phyloP scores from a whole-genome alignment of 1,284 basidiomycete species.

The Ustilago xerochloae region DNA sequence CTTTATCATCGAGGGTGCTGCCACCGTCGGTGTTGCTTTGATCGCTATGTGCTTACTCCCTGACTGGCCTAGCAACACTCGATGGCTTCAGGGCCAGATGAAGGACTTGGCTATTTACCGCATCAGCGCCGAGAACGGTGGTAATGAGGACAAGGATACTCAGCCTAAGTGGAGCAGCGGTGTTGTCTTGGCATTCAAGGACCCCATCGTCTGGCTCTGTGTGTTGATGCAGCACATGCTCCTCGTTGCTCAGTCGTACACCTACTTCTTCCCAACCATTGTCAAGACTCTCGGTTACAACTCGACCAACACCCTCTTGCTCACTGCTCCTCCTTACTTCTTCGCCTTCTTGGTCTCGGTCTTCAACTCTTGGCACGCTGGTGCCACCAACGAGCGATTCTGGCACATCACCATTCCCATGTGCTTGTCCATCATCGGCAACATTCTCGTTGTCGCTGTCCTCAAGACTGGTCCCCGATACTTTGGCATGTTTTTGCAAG shows the following conservation, averaged over 20 bases:
- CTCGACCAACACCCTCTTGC: not conserved
- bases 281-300: not conserved
- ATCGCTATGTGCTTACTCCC: not conserved
- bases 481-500: not conserved
- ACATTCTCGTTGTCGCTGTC: not conserved
- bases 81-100: not conserved
- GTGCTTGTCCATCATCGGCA: not conserved
- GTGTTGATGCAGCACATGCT: not conserved
- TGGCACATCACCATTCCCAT: not conserved
- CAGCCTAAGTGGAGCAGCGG: not conserved
- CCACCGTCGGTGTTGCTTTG: not conserved
- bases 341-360: not conserved
- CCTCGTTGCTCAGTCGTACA: not conserved
- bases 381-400: not conserved
- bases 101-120: not conserved
- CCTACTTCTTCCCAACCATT: not conserved
- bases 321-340: not conserved
- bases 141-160: not conserved
- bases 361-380: not conserved
- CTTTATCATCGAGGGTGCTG: not conserved
- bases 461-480: not conserved
- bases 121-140: not conserved
- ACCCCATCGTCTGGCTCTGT: not conserved
- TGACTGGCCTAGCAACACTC: not conserved
- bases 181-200: not conserved